phyloP scores from a whole-genome alignment of 2,329 filamentous ascomycete genomes.

The Zasmidium cellare region DNA sequence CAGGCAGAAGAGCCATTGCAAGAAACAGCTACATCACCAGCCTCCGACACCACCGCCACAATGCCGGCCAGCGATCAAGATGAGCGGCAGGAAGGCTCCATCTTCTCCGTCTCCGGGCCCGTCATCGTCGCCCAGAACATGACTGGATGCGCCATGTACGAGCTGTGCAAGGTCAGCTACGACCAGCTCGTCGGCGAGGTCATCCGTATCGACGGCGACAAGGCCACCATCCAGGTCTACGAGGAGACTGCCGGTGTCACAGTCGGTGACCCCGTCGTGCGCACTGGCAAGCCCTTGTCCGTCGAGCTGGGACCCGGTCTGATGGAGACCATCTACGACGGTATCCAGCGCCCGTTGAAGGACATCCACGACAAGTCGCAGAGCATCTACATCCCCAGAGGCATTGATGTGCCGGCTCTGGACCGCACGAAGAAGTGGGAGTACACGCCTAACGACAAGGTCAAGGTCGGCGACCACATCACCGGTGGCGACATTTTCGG shows the following conservation, averaged over 20 bases:
- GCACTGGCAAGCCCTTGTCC: slow-evolving; percentile 93
- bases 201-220: slow-evolving; percentile 94
- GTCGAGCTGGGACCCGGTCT: slow-evolving; percentile 96
- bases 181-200: slow-evolving; percentile 94
- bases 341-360: slow-evolving; percentile 92
- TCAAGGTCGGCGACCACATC: slow-evolving; percentile 96
- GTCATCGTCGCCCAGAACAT: slow-evolving; percentile 98
- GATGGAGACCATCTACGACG: slow-evolving; percentile 99
- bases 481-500: slow-evolving; percentile 96
- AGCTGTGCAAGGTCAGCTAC: slow-evolving; percentile 91
- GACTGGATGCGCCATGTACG: slow-evolving; percentile 99
- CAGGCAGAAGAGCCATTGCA: slow-evolving; percentile 15
- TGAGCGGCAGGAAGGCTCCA: slow-evolving; percentile 61
- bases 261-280: slow-evolving; percentile 86
- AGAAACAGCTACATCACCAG: slow-evolving; percentile 13
- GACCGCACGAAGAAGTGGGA: slow-evolving; percentile 95
- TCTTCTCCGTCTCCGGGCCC: slow-evolving; percentile 77
- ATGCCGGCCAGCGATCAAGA: slow-evolving; percentile 35
- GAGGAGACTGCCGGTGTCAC: slow-evolving; percentile 97
- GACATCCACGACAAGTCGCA: slow-evolving; percentile 74
- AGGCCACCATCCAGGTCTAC: slow-evolving; percentile 97
- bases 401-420: slow-evolving; percentile 82
- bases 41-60: slow-evolving; percentile 9
- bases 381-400: slow-evolving; percentile 97
- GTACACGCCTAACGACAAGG: slow-evolving; percentile 71